Percentiles rank a stretch among this genome's conserved stretches.
phyloP scores from a whole-genome alignment of 1,284 basidiomycete species.

The Psilocybe mexicana region DNA sequence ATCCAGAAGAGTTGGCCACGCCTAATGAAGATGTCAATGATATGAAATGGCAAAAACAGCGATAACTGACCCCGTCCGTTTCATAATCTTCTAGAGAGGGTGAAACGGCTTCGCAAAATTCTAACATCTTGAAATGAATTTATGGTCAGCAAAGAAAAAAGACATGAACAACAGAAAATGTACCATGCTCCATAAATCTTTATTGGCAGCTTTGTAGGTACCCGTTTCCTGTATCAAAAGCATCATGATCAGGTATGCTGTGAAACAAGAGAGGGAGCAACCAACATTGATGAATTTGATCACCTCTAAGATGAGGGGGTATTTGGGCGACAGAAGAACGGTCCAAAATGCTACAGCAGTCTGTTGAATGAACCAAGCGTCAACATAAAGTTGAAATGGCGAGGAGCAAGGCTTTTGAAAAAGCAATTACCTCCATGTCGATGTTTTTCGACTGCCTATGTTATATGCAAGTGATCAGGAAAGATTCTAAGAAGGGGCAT shows the following conservation, averaged over 20 bases:
- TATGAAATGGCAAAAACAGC: background rate
- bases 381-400: background rate
- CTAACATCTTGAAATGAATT: slow-evolving; percentile 54
- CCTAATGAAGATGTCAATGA: slow-evolving; percentile 38
- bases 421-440: slow-evolving; percentile 66
- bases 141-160: background rate
- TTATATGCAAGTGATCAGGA: too few species aligned
- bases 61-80: slow-evolving; percentile 61
- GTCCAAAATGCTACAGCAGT: slow-evolving; percentile 74
- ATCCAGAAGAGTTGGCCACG: slow-evolving; percentile 77
- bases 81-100: slow-evolving; percentile 64
- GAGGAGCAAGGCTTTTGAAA: background rate
- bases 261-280: slow-evolving; percentile 6
- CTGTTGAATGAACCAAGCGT: slow-evolving; percentile 32
- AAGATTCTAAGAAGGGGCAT: too few species aligned
- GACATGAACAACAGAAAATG: slow-evolving; percentile 21
- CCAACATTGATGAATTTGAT: slow-evolving; percentile 64
- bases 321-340: slow-evolving; percentile 63
- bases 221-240: slow-evolving; percentile 49
- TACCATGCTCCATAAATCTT: slow-evolving; percentile 84
- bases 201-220: slow-evolving; percentile 73
- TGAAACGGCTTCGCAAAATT: slow-evolving; percentile 70
- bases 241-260: background rate
- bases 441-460: slow-evolving; percentile 67
- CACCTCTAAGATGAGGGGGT: slow-evolving; percentile 62